Percentiles rank a stretch among this genome's conserved stretches.
phyloP scores from a whole-genome alignment of 352 stramenopile species.

The Phytophthora lateralis region DNA sequence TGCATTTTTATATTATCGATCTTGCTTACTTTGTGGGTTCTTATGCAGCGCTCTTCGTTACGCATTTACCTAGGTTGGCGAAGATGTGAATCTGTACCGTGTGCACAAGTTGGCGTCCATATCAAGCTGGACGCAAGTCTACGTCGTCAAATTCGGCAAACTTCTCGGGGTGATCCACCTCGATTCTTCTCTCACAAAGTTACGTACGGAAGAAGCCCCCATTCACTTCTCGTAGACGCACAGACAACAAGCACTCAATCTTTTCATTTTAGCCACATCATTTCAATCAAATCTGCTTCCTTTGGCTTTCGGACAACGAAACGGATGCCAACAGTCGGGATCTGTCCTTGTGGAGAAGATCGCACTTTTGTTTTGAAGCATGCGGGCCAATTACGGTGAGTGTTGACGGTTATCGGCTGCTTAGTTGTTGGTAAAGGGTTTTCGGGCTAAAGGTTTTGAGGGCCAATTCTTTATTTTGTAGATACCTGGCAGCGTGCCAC shows the following conservation, averaged over 20 bases:
- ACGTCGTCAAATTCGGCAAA: slow-evolving; percentile 75
- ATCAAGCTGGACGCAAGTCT: slow-evolving; percentile 85
- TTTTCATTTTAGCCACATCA: neutral
- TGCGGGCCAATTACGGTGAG: slow-evolving; percentile 29
- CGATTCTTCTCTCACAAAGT: slow-evolving; percentile 59
- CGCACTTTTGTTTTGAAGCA: neutral
- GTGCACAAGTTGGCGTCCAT: slow-evolving; percentile 82
- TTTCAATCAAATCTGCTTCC: neutral
- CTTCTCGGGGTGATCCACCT: slow-evolving; percentile 74
- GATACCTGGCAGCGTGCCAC: slow-evolving; percentile 77
- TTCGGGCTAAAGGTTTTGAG: neutral
- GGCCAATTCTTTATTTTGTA: slow-evolving; percentile 9
- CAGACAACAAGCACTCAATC: neutral
- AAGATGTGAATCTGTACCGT: slow-evolving; percentile 70
- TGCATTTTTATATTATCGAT: too few species aligned
- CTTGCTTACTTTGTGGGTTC: too few species aligned
- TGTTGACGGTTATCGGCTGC: neutral
- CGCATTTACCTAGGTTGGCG: slow-evolving; percentile 44
- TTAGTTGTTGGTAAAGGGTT: neutral
- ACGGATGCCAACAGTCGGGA: slow-evolving; percentile 12
- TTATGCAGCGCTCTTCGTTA: too few species aligned
- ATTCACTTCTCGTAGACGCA: slow-evolving; percentile 32
- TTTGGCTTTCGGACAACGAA: neutral
- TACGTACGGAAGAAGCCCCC: slow-evolving; percentile 52
- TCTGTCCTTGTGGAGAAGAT: neutral